These are phyloP conservation scores for Biscogniauxia sp. DNA, from an alignment of 2,329 filamentous ascomycete genomes.

Conservation along the genomic window DNA sequence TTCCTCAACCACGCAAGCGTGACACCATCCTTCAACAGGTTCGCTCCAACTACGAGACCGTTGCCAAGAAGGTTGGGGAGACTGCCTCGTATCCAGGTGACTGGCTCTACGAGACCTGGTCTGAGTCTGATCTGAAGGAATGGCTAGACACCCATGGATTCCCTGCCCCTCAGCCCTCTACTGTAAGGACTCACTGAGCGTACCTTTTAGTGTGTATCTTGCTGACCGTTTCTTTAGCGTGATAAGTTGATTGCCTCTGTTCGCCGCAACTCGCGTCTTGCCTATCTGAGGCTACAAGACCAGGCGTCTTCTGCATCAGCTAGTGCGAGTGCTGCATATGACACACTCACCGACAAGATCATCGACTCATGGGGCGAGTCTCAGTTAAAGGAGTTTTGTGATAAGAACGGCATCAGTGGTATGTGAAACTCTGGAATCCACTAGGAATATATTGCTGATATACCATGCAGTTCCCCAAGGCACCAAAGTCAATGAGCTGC, in stretches of 20 bases:
- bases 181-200: constrained; percentile 33
- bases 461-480: constrained; percentile 74
- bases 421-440: constrained; percentile 6
- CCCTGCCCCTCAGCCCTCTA: constrained; percentile 78
- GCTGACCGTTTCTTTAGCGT: constrained; percentile 45
- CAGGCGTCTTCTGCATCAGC: constrained; percentile 59
- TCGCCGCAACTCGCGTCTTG: constrained; percentile 84
- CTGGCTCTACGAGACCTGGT: constrained; percentile 91
- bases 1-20: constrained; percentile 81
- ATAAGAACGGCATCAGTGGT: constrained; percentile 76
- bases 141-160: constrained; percentile 90
- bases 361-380: constrained; percentile 88
- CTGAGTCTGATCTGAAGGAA: constrained; percentile 87
- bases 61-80: constrained; percentile 73
- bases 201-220: neutral
- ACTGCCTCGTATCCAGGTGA: constrained; percentile 85
- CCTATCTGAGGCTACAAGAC: constrained; percentile 65
- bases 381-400: constrained; percentile 86
- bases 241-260: constrained; percentile 87
- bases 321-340: constrained; percentile 67
- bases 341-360: constrained; percentile 75
- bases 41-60: constrained; percentile 75
- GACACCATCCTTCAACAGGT: constrained; percentile 76
- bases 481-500: constrained; percentile 83
- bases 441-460: constrained; percentile 12